Evolutionary conservation across 2,329 filamentous ascomycete genomes (phyloP), one percentile per base, ranked within the genome.

Genomic region (Beauveria scarabaeidicola): DNA sequence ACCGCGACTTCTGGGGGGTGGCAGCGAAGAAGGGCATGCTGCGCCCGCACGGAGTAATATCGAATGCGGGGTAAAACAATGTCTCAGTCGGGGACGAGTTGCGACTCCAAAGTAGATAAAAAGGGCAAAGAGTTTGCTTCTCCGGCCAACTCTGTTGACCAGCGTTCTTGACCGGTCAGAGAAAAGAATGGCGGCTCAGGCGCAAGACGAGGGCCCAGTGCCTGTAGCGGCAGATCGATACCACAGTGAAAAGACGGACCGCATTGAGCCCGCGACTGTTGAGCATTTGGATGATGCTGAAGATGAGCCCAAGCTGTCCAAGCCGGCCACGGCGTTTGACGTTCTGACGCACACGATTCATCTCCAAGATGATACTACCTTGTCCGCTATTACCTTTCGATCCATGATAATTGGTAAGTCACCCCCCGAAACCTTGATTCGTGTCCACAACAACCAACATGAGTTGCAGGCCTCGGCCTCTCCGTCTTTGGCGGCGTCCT

Each of bases 311-410:
- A 21, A 53, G 57, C 57, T 59, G 19, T 52, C 41, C 15, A 59
- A 59, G 41, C 57, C 57, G 1, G 57, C 57, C 17, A 59, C 57
- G 0, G 5, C 41, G 3, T 59, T 59, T 48, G 57, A 59, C 29
- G 57, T 60, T 11, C 25, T 60, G 11, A 60, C 52, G 11, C 58
- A 60, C n/a, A 56, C 52, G 5, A 54, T 60, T 17, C 58, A 60
- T 38, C 46, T 60, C 6, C 38, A 60, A 32, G 58, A 60, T 38
- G 58, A 60, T 19, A 52, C 58, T 19, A 50, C 51, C 11, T 15
- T 56, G 13, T 21, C 52, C 11, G 51, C 58, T 1, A 50, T 54
- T 7, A 60, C 58, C 8, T 44, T 60, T 38, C 58, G 58, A 27
- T 54, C 58, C 15, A 44, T 60, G 17, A 1, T 40, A 0, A 43